These are phyloP conservation scores for Serendipita vermifera DNA, from an alignment of 768 basidiomycete species.

Conservation along the genomic window DNA sequence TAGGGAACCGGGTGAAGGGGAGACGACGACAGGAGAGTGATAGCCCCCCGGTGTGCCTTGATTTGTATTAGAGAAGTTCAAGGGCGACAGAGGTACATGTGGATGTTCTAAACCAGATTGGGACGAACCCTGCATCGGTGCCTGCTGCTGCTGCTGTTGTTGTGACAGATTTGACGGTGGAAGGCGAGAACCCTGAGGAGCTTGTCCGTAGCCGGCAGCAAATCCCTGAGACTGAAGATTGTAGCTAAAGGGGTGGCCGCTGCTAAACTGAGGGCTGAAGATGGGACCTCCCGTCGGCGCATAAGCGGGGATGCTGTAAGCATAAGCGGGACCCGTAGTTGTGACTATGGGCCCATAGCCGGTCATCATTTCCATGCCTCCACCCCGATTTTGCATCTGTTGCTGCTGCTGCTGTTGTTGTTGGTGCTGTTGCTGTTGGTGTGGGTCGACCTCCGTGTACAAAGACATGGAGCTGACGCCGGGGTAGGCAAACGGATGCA, in stretches of 20 bases:
- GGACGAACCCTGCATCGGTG: neutral
- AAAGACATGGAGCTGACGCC: neutral
- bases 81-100: too few species aligned
- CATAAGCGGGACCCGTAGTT: neutral
- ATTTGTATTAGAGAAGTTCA: too few species aligned
- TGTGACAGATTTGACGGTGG: neutral
- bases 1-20: too few species aligned
- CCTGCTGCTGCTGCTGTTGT: neutral
- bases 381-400: neutral
- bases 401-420: neutral
- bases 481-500: neutral
- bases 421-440: neutral
- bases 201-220: neutral
- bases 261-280: slow-evolving; percentile 2
- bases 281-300: neutral
- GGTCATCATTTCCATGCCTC: neutral
- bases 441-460: neutral
- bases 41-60: too few species aligned
- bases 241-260: too few species aligned
- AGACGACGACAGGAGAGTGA: too few species aligned
- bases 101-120: too few species aligned
- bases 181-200: neutral
- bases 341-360: neutral
- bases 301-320: neutral
- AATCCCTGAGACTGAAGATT: too few species aligned